These are phyloP conservation scores for Bryoerythrophyllum caledonicum DNA, from an alignment of 225 moss, liverwort and hornwort genomes.

Conservation along the genomic window DNA sequence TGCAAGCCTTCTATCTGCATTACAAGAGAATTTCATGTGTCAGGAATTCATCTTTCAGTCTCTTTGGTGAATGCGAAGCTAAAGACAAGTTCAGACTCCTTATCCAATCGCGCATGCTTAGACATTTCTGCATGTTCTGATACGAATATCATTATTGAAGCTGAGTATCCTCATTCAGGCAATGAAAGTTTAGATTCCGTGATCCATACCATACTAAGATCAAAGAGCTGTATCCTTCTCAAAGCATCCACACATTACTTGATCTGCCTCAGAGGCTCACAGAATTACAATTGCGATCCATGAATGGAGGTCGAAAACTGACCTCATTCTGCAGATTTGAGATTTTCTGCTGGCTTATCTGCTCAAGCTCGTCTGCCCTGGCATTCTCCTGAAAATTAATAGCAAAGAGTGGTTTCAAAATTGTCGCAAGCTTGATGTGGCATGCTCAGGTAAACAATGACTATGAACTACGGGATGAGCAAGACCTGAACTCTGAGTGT, in stretches of 20 bases:
- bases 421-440: slow-evolving; percentile 7
- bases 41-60: neutral
- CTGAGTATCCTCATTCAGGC: slow-evolving; percentile 14
- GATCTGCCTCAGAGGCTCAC: slow-evolving; percentile 3
- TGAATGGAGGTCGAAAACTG: slow-evolving; percentile 3
- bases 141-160: slow-evolving; percentile 6
- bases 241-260: slow-evolving; percentile 5
- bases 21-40: neutral
- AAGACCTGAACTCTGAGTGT: slow-evolving; percentile 54
- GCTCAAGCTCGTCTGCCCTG: slow-evolving; percentile 53
- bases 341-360: slow-evolving; percentile 48
- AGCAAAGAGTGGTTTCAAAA: neutral
- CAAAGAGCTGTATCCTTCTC: slow-evolving; percentile 4
- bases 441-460: slow-evolving; percentile 18
- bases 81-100: neutral
- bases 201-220: neutral
- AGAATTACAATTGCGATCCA: neutral
- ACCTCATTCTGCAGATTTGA: slow-evolving; percentile 54
- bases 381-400: slow-evolving; percentile 49
- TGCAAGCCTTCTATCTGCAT: slow-evolving; percentile 57
- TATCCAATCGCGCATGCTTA: neutral
- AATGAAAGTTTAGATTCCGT: slow-evolving; percentile 9
- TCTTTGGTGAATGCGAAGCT: slow-evolving; percentile 18
- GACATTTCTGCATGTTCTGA: neutral
- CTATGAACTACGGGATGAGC: slow-evolving; percentile 20